A percentile compares a stretch with the other conserved stretches of the same genome.
phyloP scores from a whole-genome alignment of 345 rosid species.

The Populus euphratica region DNA sequence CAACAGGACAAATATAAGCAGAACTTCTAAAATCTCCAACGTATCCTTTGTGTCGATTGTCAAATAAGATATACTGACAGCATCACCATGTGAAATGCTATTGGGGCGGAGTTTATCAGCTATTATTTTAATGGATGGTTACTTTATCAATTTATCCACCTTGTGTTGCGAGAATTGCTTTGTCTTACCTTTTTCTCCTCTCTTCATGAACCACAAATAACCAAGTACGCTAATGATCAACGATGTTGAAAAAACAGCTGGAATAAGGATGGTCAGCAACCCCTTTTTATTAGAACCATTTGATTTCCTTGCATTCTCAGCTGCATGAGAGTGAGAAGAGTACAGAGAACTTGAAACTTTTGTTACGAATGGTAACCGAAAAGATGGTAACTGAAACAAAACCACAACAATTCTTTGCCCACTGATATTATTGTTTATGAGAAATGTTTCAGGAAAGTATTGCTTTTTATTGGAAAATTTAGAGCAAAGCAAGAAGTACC shows the following conservation, averaged over 20 bases:
- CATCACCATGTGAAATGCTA: too few relatives aligned
- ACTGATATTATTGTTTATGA: too few relatives aligned
- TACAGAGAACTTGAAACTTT: background rate
- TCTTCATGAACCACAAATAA: background rate
- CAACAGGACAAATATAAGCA: background rate
- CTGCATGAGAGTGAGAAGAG: background rate
- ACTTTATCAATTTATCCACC: background rate
- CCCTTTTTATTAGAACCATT: background rate
- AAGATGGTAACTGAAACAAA: too few relatives aligned
- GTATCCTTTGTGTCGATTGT: too few relatives aligned
- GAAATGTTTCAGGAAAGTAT: background rate
- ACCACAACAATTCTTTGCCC: too few relatives aligned
- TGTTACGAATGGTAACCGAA: background rate
- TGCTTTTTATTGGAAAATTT: background rate
- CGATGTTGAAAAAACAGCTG: background rate
- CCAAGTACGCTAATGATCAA: background rate
- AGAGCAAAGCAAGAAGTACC: constrained; percentile 4
- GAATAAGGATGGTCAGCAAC: background rate
- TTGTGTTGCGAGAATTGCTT: background rate
- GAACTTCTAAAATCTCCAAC: too few relatives aligned
- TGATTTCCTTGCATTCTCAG: background rate
- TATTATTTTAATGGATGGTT: too few relatives aligned
- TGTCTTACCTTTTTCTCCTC: background rate
- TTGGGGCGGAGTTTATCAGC: too few relatives aligned
- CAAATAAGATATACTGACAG: too few relatives aligned